Base-by-base conservation (phyloP, 108 stramenopile species). In the Stephanodiscus triporus region DNA sequence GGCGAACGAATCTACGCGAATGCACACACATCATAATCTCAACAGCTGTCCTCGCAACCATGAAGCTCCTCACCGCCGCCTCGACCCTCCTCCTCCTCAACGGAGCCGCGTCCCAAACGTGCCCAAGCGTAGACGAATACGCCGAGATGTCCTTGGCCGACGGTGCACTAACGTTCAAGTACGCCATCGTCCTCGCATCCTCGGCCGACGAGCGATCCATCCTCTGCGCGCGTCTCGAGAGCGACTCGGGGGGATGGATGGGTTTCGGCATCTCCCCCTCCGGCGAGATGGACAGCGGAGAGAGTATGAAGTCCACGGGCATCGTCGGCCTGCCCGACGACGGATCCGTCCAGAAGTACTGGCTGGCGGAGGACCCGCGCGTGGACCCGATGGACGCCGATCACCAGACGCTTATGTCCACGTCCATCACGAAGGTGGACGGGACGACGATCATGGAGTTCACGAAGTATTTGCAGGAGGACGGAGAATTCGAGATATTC, bases 251-350 rank as follows among this genome's bases (percentile, higher is more conserved):
- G 17, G 66, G 70, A 11, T 78, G 70, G 70, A 13, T 78, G 62
- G 77, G 70, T 1, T 72, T 72, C 47, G 77, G 71, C 9, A 38
- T 72, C 40, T 65, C 62, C 13, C 63, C 77, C 27, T 43, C 13
- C 4, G 45, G 42, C 17, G 14, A 30, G 48, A 83, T 83, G 82
- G 38, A 68, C 17, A 77, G 64, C 22, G 50, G 56, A 26, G 32
- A 50, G 20, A 72, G 64, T 0, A 29, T 83, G 32, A 3, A 9
- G 11, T 7, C 3, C 7, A 40, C 40, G 9, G 40, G 40, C 0
- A 26, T n/a, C n/a, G n/a, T n/a, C n/a, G n/a, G n/a, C n/a, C n/a
- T n/a, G n/a, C n/a, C n/a, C n/a, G n/a, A n/a, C n/a, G n/a, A n/a
- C n/a, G n/a, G n/a, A n/a, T n/a, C n/a, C n/a, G n/a, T n/a, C n/a